Base-by-base conservation (phyloP, 1,284 basidiomycete genomes). In the Boletus calvinii region DNA sequence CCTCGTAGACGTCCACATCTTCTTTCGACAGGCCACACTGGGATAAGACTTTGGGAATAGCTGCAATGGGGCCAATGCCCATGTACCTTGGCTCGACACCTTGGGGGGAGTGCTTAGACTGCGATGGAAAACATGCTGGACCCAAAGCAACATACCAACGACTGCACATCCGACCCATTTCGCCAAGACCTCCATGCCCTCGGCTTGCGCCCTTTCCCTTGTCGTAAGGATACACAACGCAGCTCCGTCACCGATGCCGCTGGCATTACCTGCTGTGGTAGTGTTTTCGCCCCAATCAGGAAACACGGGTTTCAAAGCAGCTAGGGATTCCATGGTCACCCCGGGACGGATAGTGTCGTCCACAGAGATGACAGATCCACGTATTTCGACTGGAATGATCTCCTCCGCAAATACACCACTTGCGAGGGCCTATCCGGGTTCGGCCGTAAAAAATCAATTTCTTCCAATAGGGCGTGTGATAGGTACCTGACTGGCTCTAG, bases 171-270 rank as follows among this genome's bases (percentile, higher is more conserved):
- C 82, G 50, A 93, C 84, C 75, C 87, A 98, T 76, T 98, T 98
- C 50, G 84, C 96, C 34, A 98, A 60, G 60, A 99, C 85, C 29
- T 90, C 82, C 75, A 96, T 82, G 30, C 90, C 92, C 59, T 94
- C 86, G 67, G 83, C 82, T 72, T 91, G 82, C 17, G 96, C 96
- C 42, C 84, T 81, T 53, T 81, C 84, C 49, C 96, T 82, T 38
- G 92, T 88, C 8, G 92, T 93, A 58, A 99, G 75, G 46, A 99
- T 80, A 54, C 92, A 91, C 17, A 96, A 74, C 8, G 93, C 96
- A 30, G 94, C 96, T 50, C 96, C 96, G 69, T 99, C 96, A 10
- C 94, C 94, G 30, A 98, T 83, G 52, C 95, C 94, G 58, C 92
- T 95, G 1, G 95, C 92, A 69, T 98, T 98, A 18, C 90, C 90